These are phyloP conservation scores for Aspergillus tamarii DNA, from an alignment of 2,329 filamentous ascomycete species.

Conservation along the genomic window DNA sequence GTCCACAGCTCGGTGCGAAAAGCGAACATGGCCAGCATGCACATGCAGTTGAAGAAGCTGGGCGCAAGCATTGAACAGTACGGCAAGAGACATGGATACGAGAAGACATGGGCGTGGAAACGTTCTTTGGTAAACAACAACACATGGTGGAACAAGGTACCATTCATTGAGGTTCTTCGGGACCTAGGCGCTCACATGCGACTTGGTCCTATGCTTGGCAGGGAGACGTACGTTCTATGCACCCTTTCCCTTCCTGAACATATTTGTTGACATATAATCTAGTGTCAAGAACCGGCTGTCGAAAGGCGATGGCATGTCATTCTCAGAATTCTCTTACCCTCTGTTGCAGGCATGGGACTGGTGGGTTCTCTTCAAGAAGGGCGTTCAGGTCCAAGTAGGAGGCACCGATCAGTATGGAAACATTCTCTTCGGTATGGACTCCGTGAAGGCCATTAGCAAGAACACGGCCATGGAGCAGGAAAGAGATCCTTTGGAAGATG, in stretches of 20 bases:
- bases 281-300: constrained; percentile 80
- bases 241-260: background rate
- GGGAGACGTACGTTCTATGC: constrained; percentile 73
- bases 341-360: constrained; percentile 96
- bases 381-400: constrained; percentile 84
- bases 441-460: constrained; percentile 73
- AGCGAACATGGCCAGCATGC: constrained; percentile 53
- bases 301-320: constrained; percentile 89
- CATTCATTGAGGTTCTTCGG: constrained; percentile 74
- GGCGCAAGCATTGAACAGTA: constrained; percentile 74
- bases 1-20: constrained; percentile 44
- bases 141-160: constrained; percentile 74
- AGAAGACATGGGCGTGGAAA: constrained; percentile 66
- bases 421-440: constrained; percentile 86
- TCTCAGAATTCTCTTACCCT: constrained; percentile 91
- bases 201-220: constrained; percentile 82
- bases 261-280: background rate
- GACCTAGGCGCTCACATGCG: constrained; percentile 74
- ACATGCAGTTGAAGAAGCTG: constrained; percentile 60
- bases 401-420: constrained; percentile 97
- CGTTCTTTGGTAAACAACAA: constrained; percentile 78
- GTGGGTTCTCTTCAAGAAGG: constrained; percentile 78
- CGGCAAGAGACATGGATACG: constrained; percentile 66
- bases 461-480: constrained; percentile 41
- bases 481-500: constrained; percentile 39